These are phyloP conservation scores for Leucocoprinus leucothites DNA, from an alignment of 768 basidiomycete genomes.

Conservation along the genomic window DNA sequence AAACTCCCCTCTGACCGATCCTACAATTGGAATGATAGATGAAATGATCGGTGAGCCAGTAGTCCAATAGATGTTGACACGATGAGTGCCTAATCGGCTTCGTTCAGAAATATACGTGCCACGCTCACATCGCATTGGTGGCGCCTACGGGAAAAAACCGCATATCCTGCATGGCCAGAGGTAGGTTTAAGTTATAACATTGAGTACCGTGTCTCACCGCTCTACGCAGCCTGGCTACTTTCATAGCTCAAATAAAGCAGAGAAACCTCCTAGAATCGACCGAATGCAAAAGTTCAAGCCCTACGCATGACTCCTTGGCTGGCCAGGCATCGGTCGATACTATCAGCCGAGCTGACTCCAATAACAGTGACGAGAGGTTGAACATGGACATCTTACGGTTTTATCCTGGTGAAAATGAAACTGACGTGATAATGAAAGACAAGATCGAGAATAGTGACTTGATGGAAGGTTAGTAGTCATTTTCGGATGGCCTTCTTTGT, in stretches of 20 bases:
- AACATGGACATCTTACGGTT: conserved; percentile 30
- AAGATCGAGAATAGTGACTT: conserved; percentile 44
- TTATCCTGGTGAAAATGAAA: conserved; percentile 21
- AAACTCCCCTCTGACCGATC: conserved; percentile 47
- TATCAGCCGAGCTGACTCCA: neutral
- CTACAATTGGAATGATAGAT: conserved; percentile 34
- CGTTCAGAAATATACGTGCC: conserved; percentile 52
- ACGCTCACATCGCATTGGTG: conserved; percentile 45
- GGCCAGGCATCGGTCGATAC: conserved; percentile 11
- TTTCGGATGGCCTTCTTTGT: neutral
- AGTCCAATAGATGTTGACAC: neutral
- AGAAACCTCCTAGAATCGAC: neutral
- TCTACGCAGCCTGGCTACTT: conserved; percentile 32
- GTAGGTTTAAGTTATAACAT: conserved; percentile 13
- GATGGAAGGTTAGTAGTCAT: conserved; percentile 51
- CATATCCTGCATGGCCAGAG: conserved; percentile 28
- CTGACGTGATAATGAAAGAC: conserved; percentile 49
- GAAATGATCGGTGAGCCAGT: conserved; percentile 46
- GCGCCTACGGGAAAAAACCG: conserved; percentile 22
- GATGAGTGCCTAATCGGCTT: neutral
- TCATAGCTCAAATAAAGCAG: conserved; percentile 29
- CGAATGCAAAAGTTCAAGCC: neutral
- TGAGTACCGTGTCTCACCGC: neutral
- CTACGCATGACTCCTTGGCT: conserved; percentile 8
- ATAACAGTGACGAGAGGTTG: conserved; percentile 19